Percentiles rank a stretch among this genome's conserved stretches.
phyloP scores from a whole-genome alignment of 2,329 filamentous ascomycete genomes.

The Fusarium torulosum region DNA sequence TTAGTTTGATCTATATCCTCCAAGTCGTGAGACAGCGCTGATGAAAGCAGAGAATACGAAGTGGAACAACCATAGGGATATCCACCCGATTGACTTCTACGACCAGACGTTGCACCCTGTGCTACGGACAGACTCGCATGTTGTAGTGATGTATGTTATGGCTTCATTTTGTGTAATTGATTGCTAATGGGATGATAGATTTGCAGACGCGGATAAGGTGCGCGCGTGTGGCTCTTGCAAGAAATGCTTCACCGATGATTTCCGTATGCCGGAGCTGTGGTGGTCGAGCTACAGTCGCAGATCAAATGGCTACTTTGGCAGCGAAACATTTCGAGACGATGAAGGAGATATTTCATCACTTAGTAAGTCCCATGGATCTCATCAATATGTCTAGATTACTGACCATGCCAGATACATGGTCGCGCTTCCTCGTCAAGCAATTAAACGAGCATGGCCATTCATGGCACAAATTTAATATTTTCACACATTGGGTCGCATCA shows the following conservation, averaged over 20 bases:
- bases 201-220: slow-evolving; percentile 49
- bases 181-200: slow-evolving; percentile 24
- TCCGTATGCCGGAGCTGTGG: slow-evolving; percentile 47
- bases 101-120: not conserved
- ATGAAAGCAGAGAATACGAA: not conserved
- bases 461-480: slow-evolving; percentile 38
- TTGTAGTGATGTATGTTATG: slow-evolving; percentile 13
- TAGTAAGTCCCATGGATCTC: not conserved
- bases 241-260: slow-evolving; percentile 35
- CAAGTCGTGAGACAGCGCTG: not conserved
- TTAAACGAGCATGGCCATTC: not conserved
- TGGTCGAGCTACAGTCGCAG: slow-evolving; percentile 52
- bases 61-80: not conserved
- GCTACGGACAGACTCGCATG: slow-evolving; percentile 18
- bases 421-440: slow-evolving; percentile 31
- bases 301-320: slow-evolving; percentile 58
- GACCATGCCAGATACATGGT: slow-evolving; percentile 23
- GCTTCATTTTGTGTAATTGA: rapidly evolving
- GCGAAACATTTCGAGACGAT: slow-evolving; percentile 48
- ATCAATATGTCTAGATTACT: not conserved
- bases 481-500: slow-evolving; percentile 26
- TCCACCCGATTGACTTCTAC: slow-evolving; percentile 7
- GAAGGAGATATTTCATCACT: not conserved
- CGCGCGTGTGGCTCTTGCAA: slow-evolving; percentile 49
- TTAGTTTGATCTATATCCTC: not conserved